Evolutionary conservation across 345 rosid genomes (phyloP), one percentile per base, ranked within the genome.

Genomic region (Brassica rapa): DNA sequence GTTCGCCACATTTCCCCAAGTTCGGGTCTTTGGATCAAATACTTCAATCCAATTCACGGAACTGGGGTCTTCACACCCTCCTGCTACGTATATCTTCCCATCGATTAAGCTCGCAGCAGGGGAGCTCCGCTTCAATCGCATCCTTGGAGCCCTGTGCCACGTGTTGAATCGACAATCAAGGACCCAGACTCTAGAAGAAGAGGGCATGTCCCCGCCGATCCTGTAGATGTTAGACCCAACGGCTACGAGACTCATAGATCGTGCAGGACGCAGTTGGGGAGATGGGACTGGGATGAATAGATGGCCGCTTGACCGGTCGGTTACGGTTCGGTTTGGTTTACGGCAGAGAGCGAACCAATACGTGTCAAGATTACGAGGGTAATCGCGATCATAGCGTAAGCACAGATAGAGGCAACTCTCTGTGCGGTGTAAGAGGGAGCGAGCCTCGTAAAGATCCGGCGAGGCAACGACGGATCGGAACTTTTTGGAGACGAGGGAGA

Each of bases 41-140:
- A 73, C 77, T 5, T 73, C 33, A 1, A 73, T 25, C 46, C 62
- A 73, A 21, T 63, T 11, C 0, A 6, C 24, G 6, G 33, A 49
- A 3, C 0, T 4, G 21, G 1, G 1, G 4, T 25, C 37, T 29
- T 21, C 3, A 2, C 14, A 30, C 14, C 77, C 70, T 73, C 77
- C 77, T 1, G 62, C 62, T 19, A 73, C 70, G 21, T 63, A 73
- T 29, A 73, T 49, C 77, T 73, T 73, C 14, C 70, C 77, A 63
- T 49, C 77, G 4, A 73, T 9, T 73, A 63, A 2, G 32, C 77
- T 49, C 3, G 60, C 61, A 0, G 70, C 24, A 12, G 77, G 39
- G 6, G 49, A 11, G 9, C 61, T 30, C 30, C 69, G 14, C 9
- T 30, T 24, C 51, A 49, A 3, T 46, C 6, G 62, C 77, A 63